phyloP scores from a whole-genome alignment of 1,139 yeast genomes.

The Candida sojae region DNA sequence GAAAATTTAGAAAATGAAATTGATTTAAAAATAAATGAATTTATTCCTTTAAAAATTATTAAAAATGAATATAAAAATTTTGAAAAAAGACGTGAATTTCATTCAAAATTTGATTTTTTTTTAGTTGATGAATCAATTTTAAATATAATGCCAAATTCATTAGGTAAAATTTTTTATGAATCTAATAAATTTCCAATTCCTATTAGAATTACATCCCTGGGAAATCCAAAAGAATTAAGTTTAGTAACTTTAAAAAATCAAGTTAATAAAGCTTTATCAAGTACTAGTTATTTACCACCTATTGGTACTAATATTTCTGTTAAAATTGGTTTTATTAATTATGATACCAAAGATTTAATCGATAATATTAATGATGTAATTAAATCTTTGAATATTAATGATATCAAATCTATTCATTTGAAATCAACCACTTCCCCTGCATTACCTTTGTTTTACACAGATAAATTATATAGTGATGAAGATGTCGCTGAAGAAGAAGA shows the following conservation, averaged over 20 bases:
- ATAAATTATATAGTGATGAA: conserved; percentile 50
- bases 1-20: conserved; percentile 59
- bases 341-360: conserved; percentile 33
- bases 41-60: conserved; percentile 56
- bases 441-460: conserved; percentile 76
- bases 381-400: conserved; percentile 43
- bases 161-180: conserved; percentile 77
- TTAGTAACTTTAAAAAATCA: conserved; percentile 57
- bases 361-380: conserved; percentile 62
- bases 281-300: conserved; percentile 69
- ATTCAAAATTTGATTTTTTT: conserved; percentile 66
- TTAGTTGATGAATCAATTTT: conserved; percentile 82
- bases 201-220: conserved; percentile 49
- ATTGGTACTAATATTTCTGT: conserved; percentile 71
- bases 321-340: conserved; percentile 61
- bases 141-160: conserved; percentile 74
- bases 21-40: conserved; percentile 48
- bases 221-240: conserved; percentile 46
- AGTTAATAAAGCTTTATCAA: conserved; percentile 56
- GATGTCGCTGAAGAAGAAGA: conserved; percentile 28
- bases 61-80: conserved; percentile 68
- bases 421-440: conserved; percentile 78
- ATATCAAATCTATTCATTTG: conserved; percentile 61
- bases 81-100: conserved; percentile 70
- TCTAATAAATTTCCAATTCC: conserved; percentile 72